phyloP scores from a whole-genome alignment of 169 alveolate species.

The Neospora caninum region DNA sequence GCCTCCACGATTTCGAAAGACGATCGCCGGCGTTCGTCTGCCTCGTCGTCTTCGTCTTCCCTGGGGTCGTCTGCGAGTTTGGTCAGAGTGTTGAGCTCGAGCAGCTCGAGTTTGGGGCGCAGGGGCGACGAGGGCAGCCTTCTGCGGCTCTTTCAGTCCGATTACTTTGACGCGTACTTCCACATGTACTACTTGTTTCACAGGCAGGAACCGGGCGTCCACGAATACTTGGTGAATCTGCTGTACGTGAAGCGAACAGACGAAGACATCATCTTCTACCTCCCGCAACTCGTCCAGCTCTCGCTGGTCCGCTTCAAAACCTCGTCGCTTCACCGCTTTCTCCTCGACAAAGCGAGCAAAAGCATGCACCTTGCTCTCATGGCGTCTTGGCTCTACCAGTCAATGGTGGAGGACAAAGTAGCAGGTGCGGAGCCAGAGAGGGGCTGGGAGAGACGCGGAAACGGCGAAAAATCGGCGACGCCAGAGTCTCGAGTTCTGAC shows the following conservation, averaged over 20 bases:
- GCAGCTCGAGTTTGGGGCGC: not conserved
- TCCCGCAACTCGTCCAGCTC: slow-evolving; percentile 54
- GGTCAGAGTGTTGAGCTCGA: not conserved
- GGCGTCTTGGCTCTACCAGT: slow-evolving; percentile 88
- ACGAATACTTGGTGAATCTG: slow-evolving; percentile 89
- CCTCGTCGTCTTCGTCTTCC: not conserved
- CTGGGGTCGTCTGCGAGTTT: not conserved
- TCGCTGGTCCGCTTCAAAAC: slow-evolving; percentile 46
- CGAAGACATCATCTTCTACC: slow-evolving; percentile 62
- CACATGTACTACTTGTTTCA: slow-evolving; percentile 88
- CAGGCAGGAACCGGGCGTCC: slow-evolving; percentile 89
- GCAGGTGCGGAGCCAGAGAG: slow-evolving; percentile 52
- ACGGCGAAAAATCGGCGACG: too few species aligned
- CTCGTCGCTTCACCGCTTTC: slow-evolving; percentile 68
- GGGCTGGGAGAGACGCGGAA: not conserved
- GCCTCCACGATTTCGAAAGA: not conserved
- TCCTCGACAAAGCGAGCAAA: slow-evolving; percentile 84
- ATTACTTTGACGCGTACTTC: slow-evolving; percentile 88
- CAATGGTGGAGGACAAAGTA: slow-evolving; percentile 82
- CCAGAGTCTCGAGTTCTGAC: too few species aligned
- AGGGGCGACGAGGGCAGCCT: slow-evolving; percentile 83
- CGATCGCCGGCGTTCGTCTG: not conserved
- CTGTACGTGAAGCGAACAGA: slow-evolving; percentile 82
- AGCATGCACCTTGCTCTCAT: slow-evolving; percentile 90
- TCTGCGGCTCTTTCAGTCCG: slow-evolving; percentile 88